Conservation (phyloP, 2,329 filamentous ascomycete genomes). For the Fusarium coicis region DNA sequence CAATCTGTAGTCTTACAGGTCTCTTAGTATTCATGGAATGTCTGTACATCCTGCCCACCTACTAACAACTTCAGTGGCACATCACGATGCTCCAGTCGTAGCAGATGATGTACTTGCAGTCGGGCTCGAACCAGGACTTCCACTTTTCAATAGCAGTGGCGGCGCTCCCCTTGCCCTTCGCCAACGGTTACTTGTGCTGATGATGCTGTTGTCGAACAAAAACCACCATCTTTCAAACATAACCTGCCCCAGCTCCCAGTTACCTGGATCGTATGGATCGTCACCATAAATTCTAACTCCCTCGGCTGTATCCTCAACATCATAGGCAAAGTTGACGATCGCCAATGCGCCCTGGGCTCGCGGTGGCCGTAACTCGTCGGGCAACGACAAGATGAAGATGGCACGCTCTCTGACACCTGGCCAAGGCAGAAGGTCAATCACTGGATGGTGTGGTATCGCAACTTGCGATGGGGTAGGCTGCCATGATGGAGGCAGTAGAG, state of each 20-base stretch:
- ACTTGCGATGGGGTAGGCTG: conserved; percentile 62
- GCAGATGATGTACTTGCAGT: background rate
- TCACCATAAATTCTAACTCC: conserved; percentile 61
- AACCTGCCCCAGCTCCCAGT: conserved; percentile 69
- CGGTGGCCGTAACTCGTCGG: conserved; percentile 58
- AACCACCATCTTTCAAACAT: conserved; percentile 71
- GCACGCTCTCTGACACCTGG: conserved; percentile 63
- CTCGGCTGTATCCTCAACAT: conserved; percentile 65
- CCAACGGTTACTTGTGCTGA: conserved; percentile 65
- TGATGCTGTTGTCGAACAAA: conserved; percentile 63
- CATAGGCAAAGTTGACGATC: conserved; percentile 64
- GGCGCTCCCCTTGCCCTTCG: conserved; percentile 58
- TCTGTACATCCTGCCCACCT: too few species aligned
- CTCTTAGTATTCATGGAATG: background rate
- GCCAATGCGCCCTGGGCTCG: conserved; percentile 58
- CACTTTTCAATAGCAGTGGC: conserved; percentile 39
- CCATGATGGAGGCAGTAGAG: conserved; percentile 58
- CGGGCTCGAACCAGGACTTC: conserved; percentile 2
- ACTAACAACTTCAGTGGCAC: background rate
- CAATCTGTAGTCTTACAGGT: background rate
- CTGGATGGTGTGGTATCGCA: conserved; percentile 64
- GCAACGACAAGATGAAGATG: conserved; percentile 63
- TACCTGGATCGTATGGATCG: conserved; percentile 59
- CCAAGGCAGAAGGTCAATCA: conserved; percentile 69
- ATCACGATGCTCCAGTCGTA: background rate